Evolutionary conservation across 306 rosid species (phyloP).

Genomic region (Pyrus betulifolia): DNA sequence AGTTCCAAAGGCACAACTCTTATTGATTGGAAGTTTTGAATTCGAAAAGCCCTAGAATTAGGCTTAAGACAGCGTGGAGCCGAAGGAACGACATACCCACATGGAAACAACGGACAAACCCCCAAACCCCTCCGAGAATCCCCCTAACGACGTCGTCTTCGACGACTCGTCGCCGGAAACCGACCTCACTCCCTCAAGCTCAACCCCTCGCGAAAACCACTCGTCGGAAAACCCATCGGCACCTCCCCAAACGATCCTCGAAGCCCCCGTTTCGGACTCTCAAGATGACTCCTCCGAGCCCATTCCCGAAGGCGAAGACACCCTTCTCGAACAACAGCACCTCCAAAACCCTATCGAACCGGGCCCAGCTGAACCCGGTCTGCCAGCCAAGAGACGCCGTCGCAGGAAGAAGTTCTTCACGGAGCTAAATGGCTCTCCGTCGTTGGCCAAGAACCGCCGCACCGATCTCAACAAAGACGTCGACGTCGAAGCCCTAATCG

Average conservation of each 20-base stretch:
- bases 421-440: constrained; percentile 42
- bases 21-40: neutral
- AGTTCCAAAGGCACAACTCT: no score
- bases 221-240: constrained; percentile 18
- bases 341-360: constrained; percentile 6
- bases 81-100: neutral
- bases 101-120: constrained; percentile 24
- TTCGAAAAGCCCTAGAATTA: constrained; percentile 1
- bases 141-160: constrained; percentile 24
- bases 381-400: constrained; percentile 55
- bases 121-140: constrained; percentile 21
- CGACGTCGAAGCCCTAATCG: constrained; percentile 70
- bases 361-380: constrained; percentile 26
- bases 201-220: constrained; percentile 29
- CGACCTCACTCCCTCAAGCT: constrained; percentile 28
- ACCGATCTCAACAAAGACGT: constrained; percentile 59
- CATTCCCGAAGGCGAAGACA: constrained; percentile 23
- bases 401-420: constrained; percentile 92
- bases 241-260: constrained; percentile 34
- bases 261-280: constrained; percentile 38
- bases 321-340: constrained; percentile 13
- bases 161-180: constrained; percentile 38
- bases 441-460: constrained; percentile 52
- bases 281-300: constrained; percentile 60
- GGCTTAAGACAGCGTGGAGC: neutral